These are phyloP conservation scores for Colletotrichum tropicicola DNA, from an alignment of 2,329 filamentous ascomycete species.

Conservation along the genomic window DNA sequence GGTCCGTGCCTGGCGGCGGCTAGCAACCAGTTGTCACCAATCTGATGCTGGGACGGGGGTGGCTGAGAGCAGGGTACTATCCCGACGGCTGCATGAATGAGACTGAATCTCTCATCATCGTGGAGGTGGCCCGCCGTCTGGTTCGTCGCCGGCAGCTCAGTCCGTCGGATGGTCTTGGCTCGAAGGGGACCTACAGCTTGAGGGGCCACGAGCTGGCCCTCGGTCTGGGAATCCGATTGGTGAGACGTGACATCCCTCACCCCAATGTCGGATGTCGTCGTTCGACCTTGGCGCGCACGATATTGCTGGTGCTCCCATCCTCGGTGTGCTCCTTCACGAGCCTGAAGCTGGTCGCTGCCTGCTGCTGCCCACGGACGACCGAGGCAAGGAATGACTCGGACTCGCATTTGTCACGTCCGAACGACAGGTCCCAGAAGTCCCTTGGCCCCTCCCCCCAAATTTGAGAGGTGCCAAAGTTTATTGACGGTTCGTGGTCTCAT, in stretches of 20 bases:
- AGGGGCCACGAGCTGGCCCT: not conserved
- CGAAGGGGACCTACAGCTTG: not conserved
- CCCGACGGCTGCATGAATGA: not conserved
- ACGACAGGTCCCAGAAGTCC: not conserved
- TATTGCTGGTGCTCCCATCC: not conserved
- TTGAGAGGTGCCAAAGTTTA: not conserved
- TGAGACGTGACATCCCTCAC: not conserved
- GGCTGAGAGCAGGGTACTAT: not conserved
- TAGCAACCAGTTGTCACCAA: not conserved
- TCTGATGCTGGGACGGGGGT: not conserved
- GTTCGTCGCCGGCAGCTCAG: too few relatives aligned
- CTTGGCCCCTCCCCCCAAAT: not conserved
- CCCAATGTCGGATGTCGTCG: not conserved
- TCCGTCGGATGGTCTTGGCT: slow-evolving; percentile 7
- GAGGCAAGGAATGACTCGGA: not conserved
- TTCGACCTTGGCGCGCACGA: too few relatives aligned
- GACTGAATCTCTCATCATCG: slow-evolving; percentile 6
- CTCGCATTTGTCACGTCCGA: not conserved
- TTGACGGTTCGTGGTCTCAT: not conserved
- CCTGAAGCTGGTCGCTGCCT: not conserved
- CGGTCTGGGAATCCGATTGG: not conserved
- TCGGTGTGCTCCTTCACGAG: not conserved
- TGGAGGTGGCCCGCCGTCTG: not conserved
- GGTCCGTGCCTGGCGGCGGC: slow-evolving; percentile 14
- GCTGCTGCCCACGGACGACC: not conserved